These are phyloP conservation scores for Rehmannia glutinosa DNA, from an alignment of 257 asterid genomes.

Conservation along the genomic window DNA sequence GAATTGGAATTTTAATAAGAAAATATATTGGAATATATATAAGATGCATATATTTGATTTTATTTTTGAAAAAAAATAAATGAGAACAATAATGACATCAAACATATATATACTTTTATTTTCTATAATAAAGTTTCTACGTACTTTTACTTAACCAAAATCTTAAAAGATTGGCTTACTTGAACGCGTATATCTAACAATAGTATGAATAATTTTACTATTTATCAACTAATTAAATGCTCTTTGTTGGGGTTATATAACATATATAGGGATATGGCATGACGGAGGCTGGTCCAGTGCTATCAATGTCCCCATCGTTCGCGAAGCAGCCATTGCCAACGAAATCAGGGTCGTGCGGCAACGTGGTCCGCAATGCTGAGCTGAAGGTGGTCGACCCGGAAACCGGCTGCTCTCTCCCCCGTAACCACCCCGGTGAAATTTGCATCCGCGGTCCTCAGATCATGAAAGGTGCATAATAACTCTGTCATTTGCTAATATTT, in stretches of 20 bases:
- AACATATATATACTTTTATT: too few relatives aligned
- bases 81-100: too few relatives aligned
- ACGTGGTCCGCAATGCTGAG: slow-evolving; percentile 65
- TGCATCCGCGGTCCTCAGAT: slow-evolving; percentile 63
- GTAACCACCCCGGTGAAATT: slow-evolving; percentile 59
- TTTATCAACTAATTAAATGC: not conserved
- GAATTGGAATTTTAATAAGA: too few relatives aligned
- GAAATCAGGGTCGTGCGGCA: slow-evolving; percentile 67
- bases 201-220: not conserved
- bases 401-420: slow-evolving; percentile 54
- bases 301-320: slow-evolving; percentile 55
- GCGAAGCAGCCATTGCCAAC: slow-evolving; percentile 50
- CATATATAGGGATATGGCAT: slow-evolving; percentile 67
- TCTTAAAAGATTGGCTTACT: too few relatives aligned
- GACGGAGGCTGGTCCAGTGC: slow-evolving; percentile 77
- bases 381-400: slow-evolving; percentile 58
- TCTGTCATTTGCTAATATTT: too few relatives aligned
- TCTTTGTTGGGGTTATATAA: too few relatives aligned
- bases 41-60: too few relatives aligned
- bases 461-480: slow-evolving; percentile 37
- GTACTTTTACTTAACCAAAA: too few relatives aligned
- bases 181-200: not conserved
- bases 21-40: too few relatives aligned
- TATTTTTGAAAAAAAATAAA: too few relatives aligned
- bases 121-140: too few relatives aligned